Evolutionary conservation across 495 filamentous ascomycete genomes (phyloP).

Genomic region (Penicilliopsis zonata): DNA sequence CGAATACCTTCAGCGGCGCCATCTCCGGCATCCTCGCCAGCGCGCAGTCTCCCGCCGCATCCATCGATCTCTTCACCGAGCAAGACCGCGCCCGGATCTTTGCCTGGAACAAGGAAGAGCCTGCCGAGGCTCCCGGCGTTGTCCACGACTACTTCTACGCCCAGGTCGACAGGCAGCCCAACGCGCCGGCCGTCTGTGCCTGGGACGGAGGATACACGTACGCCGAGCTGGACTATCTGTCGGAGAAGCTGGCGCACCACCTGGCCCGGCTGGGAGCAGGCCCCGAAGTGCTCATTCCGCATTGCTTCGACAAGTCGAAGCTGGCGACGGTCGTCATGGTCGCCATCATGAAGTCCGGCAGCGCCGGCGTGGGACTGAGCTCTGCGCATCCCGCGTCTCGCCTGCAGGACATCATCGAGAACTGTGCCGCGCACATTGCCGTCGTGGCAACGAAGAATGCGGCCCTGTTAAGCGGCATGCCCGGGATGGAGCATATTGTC

Average conservation of each 20-base stretch:
- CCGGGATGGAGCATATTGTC: background rate
- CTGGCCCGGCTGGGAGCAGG: slow-evolving; percentile 2
- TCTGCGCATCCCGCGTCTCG: slow-evolving; percentile 25
- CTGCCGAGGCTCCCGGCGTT: slow-evolving; percentile 11
- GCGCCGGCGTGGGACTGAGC: slow-evolving; percentile 13
- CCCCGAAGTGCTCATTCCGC: slow-evolving; percentile 2
- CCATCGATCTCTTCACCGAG: slow-evolving; percentile 12
- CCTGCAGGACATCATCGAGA: slow-evolving; percentile 31
- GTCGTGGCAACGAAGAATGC: background rate
- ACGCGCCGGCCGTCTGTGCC: slow-evolving; percentile 14
- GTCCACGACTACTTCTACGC: slow-evolving; percentile 24
- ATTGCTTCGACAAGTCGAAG: slow-evolving; percentile 13
- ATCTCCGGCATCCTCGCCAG: slow-evolving; percentile 18
- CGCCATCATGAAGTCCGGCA: slow-evolving; percentile 21
- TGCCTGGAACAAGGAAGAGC: slow-evolving; percentile 6
- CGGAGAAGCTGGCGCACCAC: slow-evolving; percentile 1
- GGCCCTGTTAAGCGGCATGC: background rate
- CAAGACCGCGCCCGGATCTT: slow-evolving; percentile 11
- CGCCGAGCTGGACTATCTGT: slow-evolving; percentile 3
- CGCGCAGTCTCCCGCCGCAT: slow-evolving; percentile 8
- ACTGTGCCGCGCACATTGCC: background rate
- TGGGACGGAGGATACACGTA: slow-evolving; percentile 7
- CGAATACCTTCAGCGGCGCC: slow-evolving; percentile 16
- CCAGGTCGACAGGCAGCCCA: slow-evolving; percentile 11
- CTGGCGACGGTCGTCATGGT: slow-evolving; percentile 25